A percentile compares a stretch with the other conserved stretches of the same genome.
Evolutionary conservation across 768 basidiomycete species (phyloP).

Genomic region (Tylopilus subfusipes): DNA sequence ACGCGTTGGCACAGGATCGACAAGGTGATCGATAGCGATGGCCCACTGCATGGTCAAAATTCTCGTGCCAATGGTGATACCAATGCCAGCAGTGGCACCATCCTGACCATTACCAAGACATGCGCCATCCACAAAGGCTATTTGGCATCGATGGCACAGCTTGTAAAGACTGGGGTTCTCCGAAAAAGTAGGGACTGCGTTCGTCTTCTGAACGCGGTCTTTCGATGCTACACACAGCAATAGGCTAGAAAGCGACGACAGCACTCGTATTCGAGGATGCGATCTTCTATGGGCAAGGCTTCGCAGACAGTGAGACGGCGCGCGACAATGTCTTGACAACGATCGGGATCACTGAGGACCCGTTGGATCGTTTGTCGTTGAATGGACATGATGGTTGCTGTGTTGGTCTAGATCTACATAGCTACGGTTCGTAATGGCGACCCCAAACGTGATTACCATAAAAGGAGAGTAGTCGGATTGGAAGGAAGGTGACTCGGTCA

Average conservation of each 20-base stretch:
- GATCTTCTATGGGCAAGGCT: neutral
- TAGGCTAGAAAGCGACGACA: neutral
- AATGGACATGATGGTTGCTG: neutral
- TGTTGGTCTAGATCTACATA: neutral
- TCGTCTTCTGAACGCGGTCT: neutral
- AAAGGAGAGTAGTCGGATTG: conserved; percentile 10
- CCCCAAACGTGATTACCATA: conserved; percentile 8
- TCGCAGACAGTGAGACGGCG: neutral
- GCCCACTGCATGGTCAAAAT: conserved; percentile 10
- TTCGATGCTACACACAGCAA: neutral
- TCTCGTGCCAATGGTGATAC: conserved; percentile 18
- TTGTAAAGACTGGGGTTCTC: neutral
- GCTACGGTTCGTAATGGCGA: neutral
- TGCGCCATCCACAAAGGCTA: neutral
- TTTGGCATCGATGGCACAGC: conserved; percentile 15
- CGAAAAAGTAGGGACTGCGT: neutral
- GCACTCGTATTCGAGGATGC: conserved; percentile 1
- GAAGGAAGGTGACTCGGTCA: conserved; percentile 19
- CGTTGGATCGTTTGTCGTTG: neutral
- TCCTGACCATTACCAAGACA: neutral
- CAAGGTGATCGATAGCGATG: conserved; percentile 17
- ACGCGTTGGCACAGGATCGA: conserved; percentile 12
- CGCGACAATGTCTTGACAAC: neutral
- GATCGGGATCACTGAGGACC: neutral
- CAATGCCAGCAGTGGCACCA: conserved; percentile 28